These are phyloP conservation scores for Myriangium duriaei DNA, from an alignment of 2,329 filamentous ascomycete species.

Conservation along the genomic window DNA sequence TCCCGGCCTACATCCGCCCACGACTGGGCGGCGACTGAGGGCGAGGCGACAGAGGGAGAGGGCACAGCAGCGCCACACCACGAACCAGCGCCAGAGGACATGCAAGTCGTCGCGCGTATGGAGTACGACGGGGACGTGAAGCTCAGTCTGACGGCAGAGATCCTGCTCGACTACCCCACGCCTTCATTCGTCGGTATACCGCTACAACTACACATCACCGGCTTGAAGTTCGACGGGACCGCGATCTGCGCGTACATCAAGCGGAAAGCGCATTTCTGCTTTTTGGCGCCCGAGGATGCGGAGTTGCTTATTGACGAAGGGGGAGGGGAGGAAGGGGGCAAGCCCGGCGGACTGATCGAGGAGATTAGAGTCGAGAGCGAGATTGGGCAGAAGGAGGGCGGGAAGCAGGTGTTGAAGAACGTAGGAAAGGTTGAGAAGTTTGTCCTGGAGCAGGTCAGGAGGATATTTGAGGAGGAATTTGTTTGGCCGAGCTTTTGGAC, in stretches of 20 bases:
- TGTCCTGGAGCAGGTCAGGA: slow-evolving; percentile 86
- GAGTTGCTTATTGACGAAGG: slow-evolving; percentile 45
- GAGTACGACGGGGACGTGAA: slow-evolving; percentile 79
- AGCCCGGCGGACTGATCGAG: slow-evolving; percentile 66
- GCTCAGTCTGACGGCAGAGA: slow-evolving; percentile 84
- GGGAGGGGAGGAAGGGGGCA: slow-evolving; percentile 17
- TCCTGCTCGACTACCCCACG: slow-evolving; percentile 95
- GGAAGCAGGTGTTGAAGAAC: slow-evolving; percentile 93
- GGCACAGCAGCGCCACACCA: slow-evolving; percentile 22
- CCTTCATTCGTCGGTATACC: slow-evolving; percentile 95
- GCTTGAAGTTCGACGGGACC: slow-evolving; percentile 87
- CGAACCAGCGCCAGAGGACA: slow-evolving; percentile 60
- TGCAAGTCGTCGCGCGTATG: slow-evolving; percentile 86
- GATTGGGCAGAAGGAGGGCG: slow-evolving; percentile 81
- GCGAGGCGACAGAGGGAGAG: slow-evolving; percentile 4
- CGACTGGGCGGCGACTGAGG: background rate
- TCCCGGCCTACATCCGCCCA: slow-evolving; percentile 26
- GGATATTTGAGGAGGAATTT: slow-evolving; percentile 97
- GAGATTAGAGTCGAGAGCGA: slow-evolving; percentile 96
- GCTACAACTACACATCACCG: slow-evolving; percentile 87
- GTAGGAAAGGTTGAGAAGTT: slow-evolving; percentile 98
- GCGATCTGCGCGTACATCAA: slow-evolving; percentile 86
- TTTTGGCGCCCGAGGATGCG: slow-evolving; percentile 84
- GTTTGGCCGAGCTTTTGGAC: slow-evolving; percentile 99
- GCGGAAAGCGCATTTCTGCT: slow-evolving; percentile 83